These are phyloP conservation scores for Globisporangium recalcitrans DNA, from an alignment of 352 stramenopile genomes.

Conservation along the genomic window DNA sequence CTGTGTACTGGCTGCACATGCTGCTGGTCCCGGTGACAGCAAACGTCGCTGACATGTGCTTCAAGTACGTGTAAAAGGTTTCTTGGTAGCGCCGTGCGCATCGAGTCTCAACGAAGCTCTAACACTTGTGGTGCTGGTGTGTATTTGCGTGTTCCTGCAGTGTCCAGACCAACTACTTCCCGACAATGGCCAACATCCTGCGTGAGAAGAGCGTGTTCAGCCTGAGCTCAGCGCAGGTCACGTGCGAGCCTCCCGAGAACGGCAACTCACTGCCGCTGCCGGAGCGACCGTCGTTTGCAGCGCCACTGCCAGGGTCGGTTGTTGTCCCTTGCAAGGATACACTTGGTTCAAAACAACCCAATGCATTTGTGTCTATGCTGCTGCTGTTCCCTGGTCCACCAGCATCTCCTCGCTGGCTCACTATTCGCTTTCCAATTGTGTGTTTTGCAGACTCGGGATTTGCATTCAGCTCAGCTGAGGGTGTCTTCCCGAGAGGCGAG, in stretches of 20 bases:
- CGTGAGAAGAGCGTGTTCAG: conserved; percentile 51
- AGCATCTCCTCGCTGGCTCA: neutral
- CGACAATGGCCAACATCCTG: conserved; percentile 59
- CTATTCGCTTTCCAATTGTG: conserved; percentile 14
- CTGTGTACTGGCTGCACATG: conserved; percentile 65
- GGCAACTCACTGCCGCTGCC: conserved; percentile 7
- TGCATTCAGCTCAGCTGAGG: conserved; percentile 45
- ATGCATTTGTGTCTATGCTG: conserved; percentile 7
- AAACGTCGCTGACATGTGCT: conserved; percentile 53
- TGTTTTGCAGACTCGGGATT: conserved; percentile 36
- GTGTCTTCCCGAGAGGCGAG: neutral
- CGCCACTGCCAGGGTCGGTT: conserved; percentile 16
- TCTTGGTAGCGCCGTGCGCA: neutral
- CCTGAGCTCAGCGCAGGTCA: conserved; percentile 37
- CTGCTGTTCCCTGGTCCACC: neutral
- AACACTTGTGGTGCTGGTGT: neutral
- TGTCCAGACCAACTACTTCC: conserved; percentile 59
- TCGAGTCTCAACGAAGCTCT: neutral
- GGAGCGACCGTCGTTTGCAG: conserved; percentile 11
- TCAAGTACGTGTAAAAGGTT: conserved; percentile 63
- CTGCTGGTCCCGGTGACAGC: conserved; percentile 55
- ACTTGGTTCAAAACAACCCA: conserved; percentile 5
- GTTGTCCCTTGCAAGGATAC: conserved; percentile 25
- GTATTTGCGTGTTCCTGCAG: conserved; percentile 19
- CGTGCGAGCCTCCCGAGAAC: conserved; percentile 22